Base-by-base conservation (phyloP, 2,329 filamentous ascomycete genomes). In the Sporothrix mexicana region DNA sequence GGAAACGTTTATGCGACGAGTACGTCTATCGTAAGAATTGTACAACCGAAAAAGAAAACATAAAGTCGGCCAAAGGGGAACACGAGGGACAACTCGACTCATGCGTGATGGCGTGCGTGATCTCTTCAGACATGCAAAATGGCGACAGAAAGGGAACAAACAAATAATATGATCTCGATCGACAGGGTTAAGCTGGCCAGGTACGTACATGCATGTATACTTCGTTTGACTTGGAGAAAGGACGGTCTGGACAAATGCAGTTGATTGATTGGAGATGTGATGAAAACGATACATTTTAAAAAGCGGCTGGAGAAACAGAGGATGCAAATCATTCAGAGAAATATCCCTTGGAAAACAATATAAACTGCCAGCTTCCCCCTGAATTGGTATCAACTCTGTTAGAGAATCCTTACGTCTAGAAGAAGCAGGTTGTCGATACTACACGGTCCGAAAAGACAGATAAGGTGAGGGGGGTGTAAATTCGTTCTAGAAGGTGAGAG, bases 21-120 rank as follows among this genome's bases (percentile, higher is more conserved):
- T 36, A 8, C 43, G 15, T 47, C 30, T 8, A 7, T 5, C 7
- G 30, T 15, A 25, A 45, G 41, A 45, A 66, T 36, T 7, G 7
- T 36, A 23, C 13, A 62, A 10, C 45, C 30, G 36, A 41, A 23
- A 57, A 17, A 45, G 12, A n/a, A 25, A 17, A 20, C 49, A 45
- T 10, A 69, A 25, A 43, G 51, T 0, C 47, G 10, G 41, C 17
- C 62, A 62, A n/a, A 62, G 17, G 59, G 41, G 36, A 7, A 7
- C 43, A 51, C 45, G 45, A 68, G 23, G 15, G 45, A 36, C 45
- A 68, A 45, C 3, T 43, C 30, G 30, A 36, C 30, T 51, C 25
- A 59, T 59, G 68, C 41, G 45, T 20, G 53, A 70, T 70, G 53
- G 68, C 68, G 51, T 47, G 53, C 51, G 68, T 70, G 53, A 59